A percentile compares a stretch with the other conserved stretches of the same genome.
phyloP scores from a whole-genome alignment of 305 asterid species.

The Andrographis paniculata region DNA sequence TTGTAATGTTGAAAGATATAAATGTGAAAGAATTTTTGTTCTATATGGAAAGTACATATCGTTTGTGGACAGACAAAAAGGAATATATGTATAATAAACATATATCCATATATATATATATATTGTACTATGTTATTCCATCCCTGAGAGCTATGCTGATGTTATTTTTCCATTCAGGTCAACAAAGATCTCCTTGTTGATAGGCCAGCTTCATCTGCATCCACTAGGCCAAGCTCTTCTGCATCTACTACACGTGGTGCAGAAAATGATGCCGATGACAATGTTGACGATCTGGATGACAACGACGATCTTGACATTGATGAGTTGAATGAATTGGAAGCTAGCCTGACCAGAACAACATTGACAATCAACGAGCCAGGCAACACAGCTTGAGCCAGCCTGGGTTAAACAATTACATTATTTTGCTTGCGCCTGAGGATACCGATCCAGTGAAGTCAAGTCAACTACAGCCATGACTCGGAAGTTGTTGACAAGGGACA shows the following conservation, averaged over 20 bases:
- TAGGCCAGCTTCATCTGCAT: slow-evolving; percentile 61
- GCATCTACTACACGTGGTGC: slow-evolving; percentile 30
- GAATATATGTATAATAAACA: too few relatives aligned
- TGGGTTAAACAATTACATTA: too few relatives aligned
- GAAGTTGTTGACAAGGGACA: too few relatives aligned
- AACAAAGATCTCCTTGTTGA: slow-evolving; percentile 32
- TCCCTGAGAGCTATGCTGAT: slow-evolving; percentile 4
- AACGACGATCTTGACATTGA: slow-evolving; percentile 88
- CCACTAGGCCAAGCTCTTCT: slow-evolving; percentile 62
- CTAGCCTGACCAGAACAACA: slow-evolving; percentile 67
- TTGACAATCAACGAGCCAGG: slow-evolving; percentile 59
- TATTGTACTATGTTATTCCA: background rate
- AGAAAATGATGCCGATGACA: slow-evolving; percentile 22
- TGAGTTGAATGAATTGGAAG: slow-evolving; percentile 87
- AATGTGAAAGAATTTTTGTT: too few relatives aligned
- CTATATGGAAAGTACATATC: too few relatives aligned
- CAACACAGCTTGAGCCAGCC: slow-evolving; percentile 19
- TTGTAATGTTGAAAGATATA: too few relatives aligned
- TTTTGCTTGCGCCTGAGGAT: too few relatives aligned
- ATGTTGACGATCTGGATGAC: slow-evolving; percentile 28
- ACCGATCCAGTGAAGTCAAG: too few relatives aligned
- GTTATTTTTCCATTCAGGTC: slow-evolving; percentile 35
- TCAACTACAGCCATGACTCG: too few relatives aligned
- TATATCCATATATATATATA: background rate
- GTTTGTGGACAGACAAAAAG: too few relatives aligned